A percentile compares a stretch with the other conserved stretches of the same genome.
phyloP scores from a whole-genome alignment of 2,329 filamentous ascomycete species.

The Alternaria arborescens region DNA sequence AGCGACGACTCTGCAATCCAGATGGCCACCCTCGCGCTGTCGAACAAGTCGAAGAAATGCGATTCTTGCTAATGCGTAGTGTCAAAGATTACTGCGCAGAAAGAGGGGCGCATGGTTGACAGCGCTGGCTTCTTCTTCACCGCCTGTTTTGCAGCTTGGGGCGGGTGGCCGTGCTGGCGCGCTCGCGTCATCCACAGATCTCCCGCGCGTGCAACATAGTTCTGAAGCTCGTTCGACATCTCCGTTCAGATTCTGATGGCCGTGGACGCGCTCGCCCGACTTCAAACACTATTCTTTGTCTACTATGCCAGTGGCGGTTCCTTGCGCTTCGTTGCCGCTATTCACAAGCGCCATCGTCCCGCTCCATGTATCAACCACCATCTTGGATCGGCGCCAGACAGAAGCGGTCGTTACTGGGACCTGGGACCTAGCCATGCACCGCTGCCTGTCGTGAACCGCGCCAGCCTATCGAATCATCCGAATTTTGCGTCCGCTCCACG shows the following conservation, averaged over 20 bases:
- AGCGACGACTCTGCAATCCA: background rate
- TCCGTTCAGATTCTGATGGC: conserved; percentile 5
- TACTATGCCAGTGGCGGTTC: conserved; percentile 1
- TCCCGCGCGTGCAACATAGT: conserved; percentile 31
- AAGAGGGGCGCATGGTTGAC: conserved; percentile 30
- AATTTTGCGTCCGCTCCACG: conserved; percentile 23
- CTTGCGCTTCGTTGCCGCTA: conserved; percentile 18
- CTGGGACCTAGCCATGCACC: conserved; percentile 36
- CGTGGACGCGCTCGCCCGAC: conserved; percentile 3
- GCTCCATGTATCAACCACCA: conserved; percentile 34
- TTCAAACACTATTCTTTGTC: conserved; percentile 5
- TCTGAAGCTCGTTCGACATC: conserved; percentile 17
- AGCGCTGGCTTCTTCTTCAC: conserved; percentile 38
- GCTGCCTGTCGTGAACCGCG: conserved; percentile 28
- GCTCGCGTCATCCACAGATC: conserved; percentile 32
- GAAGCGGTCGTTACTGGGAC: conserved; percentile 31
- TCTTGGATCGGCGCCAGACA: conserved; percentile 42
- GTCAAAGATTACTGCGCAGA: conserved; percentile 18
- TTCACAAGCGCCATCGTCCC: conserved; percentile 21
- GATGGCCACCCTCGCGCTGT: background rate
- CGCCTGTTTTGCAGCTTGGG: conserved; percentile 34
- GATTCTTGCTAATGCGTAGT: conserved; percentile 12
- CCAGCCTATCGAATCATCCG: conserved; percentile 37
- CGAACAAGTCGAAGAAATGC: background rate
- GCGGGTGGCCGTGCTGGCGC: conserved; percentile 37